phyloP scores from a whole-genome alignment of 139 green algal genomes.

The Diplosphaera chodatii region DNA sequence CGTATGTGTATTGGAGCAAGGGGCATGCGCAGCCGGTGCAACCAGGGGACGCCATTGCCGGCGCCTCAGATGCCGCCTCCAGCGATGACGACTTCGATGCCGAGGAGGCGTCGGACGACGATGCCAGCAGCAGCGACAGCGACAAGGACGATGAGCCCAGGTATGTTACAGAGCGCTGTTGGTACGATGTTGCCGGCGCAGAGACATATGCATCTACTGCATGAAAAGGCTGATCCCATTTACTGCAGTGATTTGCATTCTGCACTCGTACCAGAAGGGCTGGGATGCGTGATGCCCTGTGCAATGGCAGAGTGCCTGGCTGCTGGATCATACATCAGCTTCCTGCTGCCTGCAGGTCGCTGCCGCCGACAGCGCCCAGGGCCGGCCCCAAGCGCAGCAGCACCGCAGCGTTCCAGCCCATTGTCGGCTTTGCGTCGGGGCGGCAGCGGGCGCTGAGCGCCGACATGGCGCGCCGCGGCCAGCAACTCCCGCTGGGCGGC shows the following conservation, averaged over 20 bases:
- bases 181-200: no score
- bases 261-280: no score
- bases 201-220: no score
- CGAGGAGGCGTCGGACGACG: neutral
- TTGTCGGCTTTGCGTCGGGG: neutral
- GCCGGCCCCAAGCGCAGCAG: neutral
- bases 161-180: no score
- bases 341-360: no score
- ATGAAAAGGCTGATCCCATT: no score
- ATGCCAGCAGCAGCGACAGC: constrained; percentile 1
- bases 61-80: constrained; percentile 3
- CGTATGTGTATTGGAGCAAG: constrained; percentile 5
- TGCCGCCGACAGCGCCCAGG: neutral
- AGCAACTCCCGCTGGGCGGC: no score
- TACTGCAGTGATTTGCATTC: no score
- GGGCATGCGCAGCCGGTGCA: neutral
- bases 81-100: constrained; percentile 12
- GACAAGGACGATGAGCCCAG: neutral
- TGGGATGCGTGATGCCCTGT: no score
- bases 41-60: neutral
- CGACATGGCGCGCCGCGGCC: neutral
- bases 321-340: no score
- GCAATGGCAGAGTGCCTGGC: no score
- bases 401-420: neutral
- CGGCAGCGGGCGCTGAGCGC: neutral